Evolutionary conservation across 495 filamentous ascomycete genomes (phyloP).

Genomic region (Penicillium goetzii): DNA sequence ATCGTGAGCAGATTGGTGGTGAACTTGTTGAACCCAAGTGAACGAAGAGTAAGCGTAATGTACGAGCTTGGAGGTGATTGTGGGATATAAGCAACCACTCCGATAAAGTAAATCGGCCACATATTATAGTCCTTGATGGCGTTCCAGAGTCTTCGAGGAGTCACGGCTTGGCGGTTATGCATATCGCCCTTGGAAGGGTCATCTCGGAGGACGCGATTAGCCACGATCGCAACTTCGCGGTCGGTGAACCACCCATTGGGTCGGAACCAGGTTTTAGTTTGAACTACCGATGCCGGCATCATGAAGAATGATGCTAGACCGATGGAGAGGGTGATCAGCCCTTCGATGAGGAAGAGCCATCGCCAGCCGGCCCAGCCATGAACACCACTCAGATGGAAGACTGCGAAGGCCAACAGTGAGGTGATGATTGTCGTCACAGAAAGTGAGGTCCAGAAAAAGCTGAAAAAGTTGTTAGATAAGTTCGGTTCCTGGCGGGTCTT

Average conservation of each 20-base stretch:
- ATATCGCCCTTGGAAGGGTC: slow-evolving; percentile 71
- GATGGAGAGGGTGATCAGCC: slow-evolving; percentile 54
- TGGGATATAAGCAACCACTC: slow-evolving; percentile 61
- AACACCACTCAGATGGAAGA: slow-evolving; percentile 55
- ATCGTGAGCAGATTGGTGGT: slow-evolving; percentile 71
- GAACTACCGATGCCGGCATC: slow-evolving; percentile 55
- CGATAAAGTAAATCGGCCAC: slow-evolving; percentile 71
- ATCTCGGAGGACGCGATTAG: slow-evolving; percentile 73
- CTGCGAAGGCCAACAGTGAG: slow-evolving; percentile 52
- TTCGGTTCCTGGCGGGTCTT: slow-evolving; percentile 11
- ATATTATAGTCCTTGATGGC: slow-evolving; percentile 69
- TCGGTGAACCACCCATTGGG: slow-evolving; percentile 75
- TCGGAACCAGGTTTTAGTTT: slow-evolving; percentile 60
- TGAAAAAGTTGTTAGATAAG: slow-evolving; percentile 4
- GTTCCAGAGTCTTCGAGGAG: slow-evolving; percentile 48
- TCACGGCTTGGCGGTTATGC: slow-evolving; percentile 62
- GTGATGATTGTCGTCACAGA: slow-evolving; percentile 53
- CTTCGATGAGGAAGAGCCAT: slow-evolving; percentile 48
- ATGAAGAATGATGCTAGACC: slow-evolving; percentile 56
- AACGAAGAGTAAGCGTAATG: slow-evolving; percentile 62
- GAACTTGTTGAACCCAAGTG: slow-evolving; percentile 68
- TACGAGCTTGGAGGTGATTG: slow-evolving; percentile 56
- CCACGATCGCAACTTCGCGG: slow-evolving; percentile 63
- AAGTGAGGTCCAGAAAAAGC: slow-evolving; percentile 66
- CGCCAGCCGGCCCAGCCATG: slow-evolving; percentile 46